phyloP scores from a whole-genome alignment of 1,284 basidiomycete species.

The Veloboletus limbatus region DNA sequence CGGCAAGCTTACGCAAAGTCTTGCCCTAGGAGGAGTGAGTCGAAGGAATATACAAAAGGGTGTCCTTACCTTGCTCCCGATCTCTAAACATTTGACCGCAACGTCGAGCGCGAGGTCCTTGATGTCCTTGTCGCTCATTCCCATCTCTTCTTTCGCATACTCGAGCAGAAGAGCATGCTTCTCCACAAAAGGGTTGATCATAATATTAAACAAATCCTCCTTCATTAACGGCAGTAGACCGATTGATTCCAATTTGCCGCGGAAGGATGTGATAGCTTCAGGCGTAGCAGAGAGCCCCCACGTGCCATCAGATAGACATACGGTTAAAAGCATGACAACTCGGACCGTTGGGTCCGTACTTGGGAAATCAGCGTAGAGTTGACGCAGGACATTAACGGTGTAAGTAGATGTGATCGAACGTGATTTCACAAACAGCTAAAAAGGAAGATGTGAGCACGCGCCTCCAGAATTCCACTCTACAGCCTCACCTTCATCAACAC shows the following conservation, averaged over 20 bases:
- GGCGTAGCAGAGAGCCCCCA: constrained; percentile 33
- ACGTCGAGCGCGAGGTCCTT: constrained; percentile 51
- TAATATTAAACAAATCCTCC: constrained; percentile 57
- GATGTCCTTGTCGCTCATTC: constrained; percentile 41
- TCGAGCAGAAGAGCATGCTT: constrained; percentile 49
- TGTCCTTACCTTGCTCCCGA: constrained; percentile 57
- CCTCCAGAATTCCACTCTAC: neutral
- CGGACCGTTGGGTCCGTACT: constrained; percentile 56
- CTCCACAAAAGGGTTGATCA: constrained; percentile 69
- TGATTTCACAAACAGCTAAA: constrained; percentile 63
- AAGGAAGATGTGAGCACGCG: constrained; percentile 11
- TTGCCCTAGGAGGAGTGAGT: constrained; percentile 48
- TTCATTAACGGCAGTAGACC: constrained; percentile 53
- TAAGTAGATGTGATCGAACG: constrained; percentile 55
- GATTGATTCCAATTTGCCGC: constrained; percentile 46
- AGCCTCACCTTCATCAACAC: constrained; percentile 57
- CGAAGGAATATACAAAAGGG: constrained; percentile 2
- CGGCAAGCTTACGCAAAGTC: constrained; percentile 55
- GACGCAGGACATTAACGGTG: constrained; percentile 52
- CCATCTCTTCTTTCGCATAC: constrained; percentile 50
- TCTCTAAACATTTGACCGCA: constrained; percentile 52
- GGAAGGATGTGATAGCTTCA: constrained; percentile 34
- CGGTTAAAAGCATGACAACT: constrained; percentile 61
- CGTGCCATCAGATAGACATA: constrained; percentile 52
- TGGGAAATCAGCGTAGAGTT: constrained; percentile 63